A percentile compares a stretch with the other conserved stretches of the same genome.
phyloP scores from a whole-genome alignment of 2,329 filamentous ascomycete species.

The Colletotrichum higginsianum region DNA sequence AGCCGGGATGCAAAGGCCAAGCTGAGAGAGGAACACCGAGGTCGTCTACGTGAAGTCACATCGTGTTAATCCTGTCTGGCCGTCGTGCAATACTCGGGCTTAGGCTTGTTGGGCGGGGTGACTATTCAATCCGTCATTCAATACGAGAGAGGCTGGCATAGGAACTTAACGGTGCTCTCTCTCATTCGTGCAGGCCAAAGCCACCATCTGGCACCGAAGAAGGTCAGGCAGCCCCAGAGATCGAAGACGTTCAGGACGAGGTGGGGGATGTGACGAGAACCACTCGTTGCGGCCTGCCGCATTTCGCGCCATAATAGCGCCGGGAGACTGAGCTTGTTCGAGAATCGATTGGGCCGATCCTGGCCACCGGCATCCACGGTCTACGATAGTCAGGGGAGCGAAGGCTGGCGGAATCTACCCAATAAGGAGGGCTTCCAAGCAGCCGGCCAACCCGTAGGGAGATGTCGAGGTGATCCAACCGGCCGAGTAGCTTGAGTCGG shows the following conservation, averaged over 20 bases:
- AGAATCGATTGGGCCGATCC: constrained; percentile 38
- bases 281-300: constrained; percentile 19
- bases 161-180: constrained; percentile 11
- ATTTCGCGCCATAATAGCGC: constrained; percentile 35
- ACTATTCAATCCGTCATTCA: background rate
- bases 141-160: constrained; percentile 26
- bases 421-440: constrained; percentile 11
- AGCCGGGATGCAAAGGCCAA: constrained; percentile 22
- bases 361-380: constrained; percentile 26
- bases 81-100: background rate
- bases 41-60: constrained; percentile 11
- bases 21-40: constrained; percentile 17
- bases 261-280: constrained; percentile 16
- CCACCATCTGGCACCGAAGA: constrained; percentile 6
- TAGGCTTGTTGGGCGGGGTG: background rate
- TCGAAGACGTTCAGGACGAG: constrained; percentile 13
- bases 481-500: constrained; percentile 8
- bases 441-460: background rate
- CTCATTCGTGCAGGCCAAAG: constrained; percentile 1
- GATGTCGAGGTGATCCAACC: background rate
- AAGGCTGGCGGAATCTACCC: constrained; percentile 19
- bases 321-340: constrained; percentile 33
- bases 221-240: background rate
- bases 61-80: constrained; percentile 19
- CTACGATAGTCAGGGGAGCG: constrained; percentile 25